phyloP scores from a whole-genome alignment of 345 rosid species.

The Eucalyptus urophylla region DNA sequence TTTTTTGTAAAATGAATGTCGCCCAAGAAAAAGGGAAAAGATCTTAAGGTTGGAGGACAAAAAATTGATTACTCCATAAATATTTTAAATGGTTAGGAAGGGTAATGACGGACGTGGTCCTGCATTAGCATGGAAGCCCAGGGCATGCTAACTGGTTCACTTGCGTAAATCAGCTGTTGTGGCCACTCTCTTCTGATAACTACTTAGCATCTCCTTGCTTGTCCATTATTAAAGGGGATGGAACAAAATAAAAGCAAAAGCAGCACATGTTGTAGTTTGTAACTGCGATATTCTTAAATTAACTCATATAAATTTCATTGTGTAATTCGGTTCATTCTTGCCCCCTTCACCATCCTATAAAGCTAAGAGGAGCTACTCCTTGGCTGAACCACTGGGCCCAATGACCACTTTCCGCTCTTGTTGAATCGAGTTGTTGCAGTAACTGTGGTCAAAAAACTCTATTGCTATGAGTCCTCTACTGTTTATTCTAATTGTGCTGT shows the following conservation, averaged over 20 bases:
- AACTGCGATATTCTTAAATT: no score
- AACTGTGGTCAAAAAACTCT: not conserved
- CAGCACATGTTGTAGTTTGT: not conserved
- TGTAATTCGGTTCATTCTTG: no score
- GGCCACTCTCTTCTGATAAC: not conserved
- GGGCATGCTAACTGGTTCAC: not conserved
- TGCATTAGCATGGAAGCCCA: not conserved
- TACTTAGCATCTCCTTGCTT: not conserved
- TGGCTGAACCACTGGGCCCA: not conserved
- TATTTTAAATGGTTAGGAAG: not conserved
- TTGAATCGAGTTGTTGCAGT: not conserved
- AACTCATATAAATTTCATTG: no score
- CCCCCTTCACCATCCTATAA: no score
- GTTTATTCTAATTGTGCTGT: not conserved
- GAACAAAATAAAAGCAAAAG: not conserved
- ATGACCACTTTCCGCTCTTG: not conserved
- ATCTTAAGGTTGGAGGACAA: not conserved
- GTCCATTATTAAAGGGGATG: not conserved
- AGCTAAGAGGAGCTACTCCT: not conserved
- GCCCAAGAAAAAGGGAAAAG: not conserved
- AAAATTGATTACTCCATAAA: not conserved
- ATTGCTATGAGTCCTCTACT: not conserved
- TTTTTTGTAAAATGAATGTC: rapidly evolving
- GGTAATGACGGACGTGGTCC: not conserved
- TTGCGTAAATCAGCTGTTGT: not conserved